Conservation (phyloP, 345 rosid genomes). For the Lumnitzera racemosa region DNA sequence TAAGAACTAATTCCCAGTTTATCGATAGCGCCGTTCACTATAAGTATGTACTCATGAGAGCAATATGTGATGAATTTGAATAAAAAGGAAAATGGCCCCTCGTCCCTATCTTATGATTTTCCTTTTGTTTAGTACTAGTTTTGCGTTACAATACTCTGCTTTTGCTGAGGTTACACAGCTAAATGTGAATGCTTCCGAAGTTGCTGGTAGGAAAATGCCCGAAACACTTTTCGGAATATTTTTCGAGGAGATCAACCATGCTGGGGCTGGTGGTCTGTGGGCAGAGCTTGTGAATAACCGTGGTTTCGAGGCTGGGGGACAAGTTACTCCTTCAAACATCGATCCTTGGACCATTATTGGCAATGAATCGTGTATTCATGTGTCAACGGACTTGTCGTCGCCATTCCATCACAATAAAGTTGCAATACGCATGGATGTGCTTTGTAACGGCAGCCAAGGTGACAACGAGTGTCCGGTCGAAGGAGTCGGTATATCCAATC, state of each 20-base stretch:
- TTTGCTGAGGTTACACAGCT: conserved; percentile 30
- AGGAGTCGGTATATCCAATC: conserved; percentile 89
- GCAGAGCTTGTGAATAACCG: conserved; percentile 92
- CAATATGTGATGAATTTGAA: too few relatives aligned
- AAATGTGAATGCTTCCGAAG: conserved; percentile 50
- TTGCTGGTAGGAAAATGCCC: conserved; percentile 45
- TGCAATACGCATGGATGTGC: conserved; percentile 81
- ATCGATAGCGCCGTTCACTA: too few relatives aligned
- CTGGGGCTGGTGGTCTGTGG: conserved; percentile 98
- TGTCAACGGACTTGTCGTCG: conserved; percentile 92
- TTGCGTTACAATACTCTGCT: conserved; percentile 37
- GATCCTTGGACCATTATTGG: conserved; percentile 92
- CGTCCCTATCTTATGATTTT: conserved; percentile 26
- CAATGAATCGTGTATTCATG: conserved; percentile 39
- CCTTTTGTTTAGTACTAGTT: conserved; percentile 33
- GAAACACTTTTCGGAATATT: conserved; percentile 81
- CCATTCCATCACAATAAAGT: conserved; percentile 76
- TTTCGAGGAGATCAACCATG: conserved; percentile 99
- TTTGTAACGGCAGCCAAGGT: conserved; percentile 47
- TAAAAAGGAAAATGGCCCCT: conserved; percentile 26
- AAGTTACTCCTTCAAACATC: conserved; percentile 71
- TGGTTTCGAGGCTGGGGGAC: conserved; percentile 99
- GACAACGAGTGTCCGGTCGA: conserved; percentile 54
- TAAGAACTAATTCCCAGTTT: too few relatives aligned
- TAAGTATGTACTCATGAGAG: too few relatives aligned